Base-by-base conservation (phyloP, 305 asterid species). In the Coffea humblotiana region DNA sequence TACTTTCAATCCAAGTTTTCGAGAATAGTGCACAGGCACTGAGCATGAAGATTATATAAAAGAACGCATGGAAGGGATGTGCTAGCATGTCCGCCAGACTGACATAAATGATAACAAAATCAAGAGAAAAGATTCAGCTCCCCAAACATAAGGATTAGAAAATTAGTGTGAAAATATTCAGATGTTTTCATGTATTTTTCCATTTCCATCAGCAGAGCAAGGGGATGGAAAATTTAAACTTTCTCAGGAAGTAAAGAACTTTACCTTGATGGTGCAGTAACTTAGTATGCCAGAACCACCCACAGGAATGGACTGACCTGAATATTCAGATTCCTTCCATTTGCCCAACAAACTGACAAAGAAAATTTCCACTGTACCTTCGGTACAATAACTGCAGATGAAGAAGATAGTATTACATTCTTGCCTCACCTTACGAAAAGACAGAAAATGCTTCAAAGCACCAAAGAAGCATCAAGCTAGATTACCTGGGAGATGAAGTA, bases 1-100 rank as follows among this genome's bases (percentile, higher is more conserved):
- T 40, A 92, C 97, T 87, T 87, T 92, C 97, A 77, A 92, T 92
- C 97, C 97, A 92, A 6, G 97, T 90, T 74, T 92, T 92, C 48
- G 95, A 92, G 87, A 92, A 92, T 61, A 92, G 77, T 43, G 97
- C 95, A 79, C 97, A 92, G 27, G 94, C 97, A 69, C 93, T 87
- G 35, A 92, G 88, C 97, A 92, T 92, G 76, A 92, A 92, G 71
- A 90, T 90, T 1, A 92, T 88, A 69, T 92, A 92, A 76, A 92
- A 90, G 16, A 92, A 80, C 71, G 92, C 97, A 78, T 92, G 97
- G 86, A 92, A 92, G n/a, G 97, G 97, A 83, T 92, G 86, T 69
- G 97, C 93, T 67, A 84, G 51, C 82, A 90, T 88, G 86, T 92
- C 97, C 15, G 93, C 87, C 88, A 92, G 83, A 86, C 93, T 90